These are phyloP conservation scores for Trametes elegans DNA, from an alignment of 768 basidiomycete species.

Conservation along the genomic window DNA sequence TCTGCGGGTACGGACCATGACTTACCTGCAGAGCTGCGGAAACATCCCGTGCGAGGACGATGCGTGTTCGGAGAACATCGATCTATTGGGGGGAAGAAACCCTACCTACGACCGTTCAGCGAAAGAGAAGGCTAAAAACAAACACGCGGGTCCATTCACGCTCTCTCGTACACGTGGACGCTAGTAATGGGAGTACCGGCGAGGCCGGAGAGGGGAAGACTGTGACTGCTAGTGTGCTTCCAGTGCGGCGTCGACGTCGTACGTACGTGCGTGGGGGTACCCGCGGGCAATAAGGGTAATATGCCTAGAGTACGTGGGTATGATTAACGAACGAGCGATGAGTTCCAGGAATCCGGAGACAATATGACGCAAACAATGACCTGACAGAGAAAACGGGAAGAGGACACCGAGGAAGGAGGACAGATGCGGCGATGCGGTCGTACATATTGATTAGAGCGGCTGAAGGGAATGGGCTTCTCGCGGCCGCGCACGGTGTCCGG, in stretches of 20 bases:
- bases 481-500: background rate
- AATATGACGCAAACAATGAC: slow-evolving; percentile 12
- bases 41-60: too few relatives aligned
- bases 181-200: background rate
- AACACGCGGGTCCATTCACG: background rate
- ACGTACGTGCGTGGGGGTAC: background rate
- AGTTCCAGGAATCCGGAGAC: slow-evolving; percentile 14
- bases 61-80: too few relatives aligned
- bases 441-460: slow-evolving; percentile 10
- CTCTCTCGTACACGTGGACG: background rate
- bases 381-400: slow-evolving; percentile 1
- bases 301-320: slow-evolving; percentile 19
- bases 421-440: slow-evolving; percentile 12
- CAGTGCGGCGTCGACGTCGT: too few relatives aligned
- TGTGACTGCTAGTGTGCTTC: too few relatives aligned
- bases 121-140: too few relatives aligned
- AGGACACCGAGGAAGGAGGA: background rate
- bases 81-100: too few relatives aligned
- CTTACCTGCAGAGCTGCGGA: too few relatives aligned
- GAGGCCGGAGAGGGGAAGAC: background rate
- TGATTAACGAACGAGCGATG: slow-evolving; percentile 23
- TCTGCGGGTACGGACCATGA: too few relatives aligned
- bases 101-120: too few relatives aligned
- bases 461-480: background rate
- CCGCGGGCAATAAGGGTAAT: slow-evolving; percentile 10